Conservation (phyloP, 106 monocot species). For the Allium sativum region DNA sequence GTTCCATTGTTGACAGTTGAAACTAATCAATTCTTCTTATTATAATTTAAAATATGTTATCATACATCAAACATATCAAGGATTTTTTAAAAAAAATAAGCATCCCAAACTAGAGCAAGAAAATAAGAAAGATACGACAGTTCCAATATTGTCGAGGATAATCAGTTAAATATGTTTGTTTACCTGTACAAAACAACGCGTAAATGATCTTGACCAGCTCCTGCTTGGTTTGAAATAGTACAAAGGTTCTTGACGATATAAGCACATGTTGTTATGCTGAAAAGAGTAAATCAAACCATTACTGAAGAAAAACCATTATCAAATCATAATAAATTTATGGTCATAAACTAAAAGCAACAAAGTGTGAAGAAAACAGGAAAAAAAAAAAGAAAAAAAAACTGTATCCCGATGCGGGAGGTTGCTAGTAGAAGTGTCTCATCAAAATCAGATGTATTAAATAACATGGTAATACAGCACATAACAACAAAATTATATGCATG, state of each 20-base stretch:
- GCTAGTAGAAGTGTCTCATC: neutral
- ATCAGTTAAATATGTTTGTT: neutral
- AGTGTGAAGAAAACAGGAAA: too few species aligned
- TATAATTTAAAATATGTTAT: too few species aligned
- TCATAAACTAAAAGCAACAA: too few species aligned
- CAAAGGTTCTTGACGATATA: conserved; percentile 46
- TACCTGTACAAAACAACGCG: conserved; percentile 42
- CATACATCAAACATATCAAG: neutral
- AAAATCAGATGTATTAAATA: neutral
- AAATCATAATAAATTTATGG: too few species aligned
- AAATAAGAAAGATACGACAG: neutral
- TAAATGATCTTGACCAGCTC: conserved; percentile 30
- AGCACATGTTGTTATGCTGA: conserved; percentile 52
- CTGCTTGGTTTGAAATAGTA: conserved; percentile 16
- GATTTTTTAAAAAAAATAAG: neutral
- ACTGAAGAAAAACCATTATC: too few species aligned
- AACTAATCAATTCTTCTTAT: too few species aligned
- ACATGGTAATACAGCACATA: neutral
- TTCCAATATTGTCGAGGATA: too few species aligned
- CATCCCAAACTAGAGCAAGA: neutral
- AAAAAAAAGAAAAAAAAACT: too few species aligned
- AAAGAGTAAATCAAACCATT: conserved; percentile 6
- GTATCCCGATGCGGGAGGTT: neutral
- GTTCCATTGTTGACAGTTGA: too few species aligned
- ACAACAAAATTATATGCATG: neutral